Conservation (phyloP, 129 eudicot species). For the Glebionis coronaria region DNA sequence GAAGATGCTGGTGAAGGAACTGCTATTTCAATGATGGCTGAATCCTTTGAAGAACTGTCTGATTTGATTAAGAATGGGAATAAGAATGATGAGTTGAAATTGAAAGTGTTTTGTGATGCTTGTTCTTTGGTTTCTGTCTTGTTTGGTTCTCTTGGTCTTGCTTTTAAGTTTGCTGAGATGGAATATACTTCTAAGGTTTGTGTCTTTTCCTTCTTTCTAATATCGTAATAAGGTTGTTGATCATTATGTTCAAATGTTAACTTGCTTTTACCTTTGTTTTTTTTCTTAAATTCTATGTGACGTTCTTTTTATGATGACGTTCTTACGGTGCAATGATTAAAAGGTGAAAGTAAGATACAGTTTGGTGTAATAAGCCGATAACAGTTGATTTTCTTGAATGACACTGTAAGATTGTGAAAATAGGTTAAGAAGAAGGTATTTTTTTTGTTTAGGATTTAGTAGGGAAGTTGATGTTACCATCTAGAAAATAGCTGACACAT, state of each 20-base stretch:
- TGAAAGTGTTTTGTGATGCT: slow-evolving; percentile 82
- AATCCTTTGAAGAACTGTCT: slow-evolving; percentile 73
- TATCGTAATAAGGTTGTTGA: neutral
- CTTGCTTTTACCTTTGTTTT: too few species aligned
- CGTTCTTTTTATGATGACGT: too few species aligned
- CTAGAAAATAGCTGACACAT: too few species aligned
- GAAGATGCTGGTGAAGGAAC: slow-evolving; percentile 37
- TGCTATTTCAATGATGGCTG: slow-evolving; percentile 56
- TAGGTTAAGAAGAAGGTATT: neutral
- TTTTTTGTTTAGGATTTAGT: neutral
- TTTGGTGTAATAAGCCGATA: too few species aligned
- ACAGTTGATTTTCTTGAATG: too few species aligned
- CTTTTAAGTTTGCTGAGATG: slow-evolving; percentile 79
- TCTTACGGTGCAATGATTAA: too few species aligned
- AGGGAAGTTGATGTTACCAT: neutral
- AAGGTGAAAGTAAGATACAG: too few species aligned
- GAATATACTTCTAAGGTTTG: slow-evolving; percentile 82
- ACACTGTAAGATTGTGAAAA: neutral
- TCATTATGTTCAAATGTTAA: neutral
- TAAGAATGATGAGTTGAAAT: slow-evolving; percentile 40
- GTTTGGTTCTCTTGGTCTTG: slow-evolving; percentile 73
- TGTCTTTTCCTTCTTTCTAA: neutral
- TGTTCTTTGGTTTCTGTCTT: slow-evolving; percentile 77
- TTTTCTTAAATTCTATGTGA: too few species aligned
- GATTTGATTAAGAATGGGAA: slow-evolving; percentile 33